Base-by-base conservation (phyloP, 768 basidiomycete genomes). In the Boletus rubescentipes region DNA sequence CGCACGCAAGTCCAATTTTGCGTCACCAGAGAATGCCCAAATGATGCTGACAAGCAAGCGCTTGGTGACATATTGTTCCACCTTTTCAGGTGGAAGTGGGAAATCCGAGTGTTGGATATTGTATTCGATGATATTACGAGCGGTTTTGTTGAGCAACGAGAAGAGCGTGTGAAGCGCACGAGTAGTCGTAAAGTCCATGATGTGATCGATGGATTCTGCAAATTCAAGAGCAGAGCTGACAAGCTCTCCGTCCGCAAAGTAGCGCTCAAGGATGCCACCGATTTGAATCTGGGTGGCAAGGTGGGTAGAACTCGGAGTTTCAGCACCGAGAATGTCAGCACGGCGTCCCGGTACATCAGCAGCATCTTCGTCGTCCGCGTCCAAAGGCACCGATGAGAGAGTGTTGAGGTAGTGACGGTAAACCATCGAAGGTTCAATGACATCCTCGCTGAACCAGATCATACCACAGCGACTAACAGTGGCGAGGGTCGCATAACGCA, bases 401-500 rank as follows among this genome's bases (percentile, higher is more conserved):
- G 87, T 86, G 48, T 82, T 79, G 42, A 99, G 82, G 66, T 98
- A 96, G 67, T 98, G 82, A 47, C 82, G 84, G 70, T 90, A 97
- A 16, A 97, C 83, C 97, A 98, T 98, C 1, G 79, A 74, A 7
- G 94, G 86, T 59, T 92, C 88, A 26, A 99, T 85, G 44, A 97
- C 86, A 59, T 98, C 94, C 54, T 98, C 94, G 68, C 94, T 98
- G 76, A 99, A 99, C 97, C 97, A 99, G 63, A 99, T 96, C 97
- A 99, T 99, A 69, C 97, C 97, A 66, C 97, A 99, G 51, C 97
- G 95, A 83, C 93, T 97, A 78, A 99, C 97, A 26, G 97, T 99
- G 15, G 97, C 97, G 49, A 90, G 85, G 4, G 97, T 99, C 0
- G 97, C 97, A 69, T 96, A 99, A 64, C 87, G 89, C 61, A 99